phyloP scores from a whole-genome alignment of 2,329 filamentous ascomycete species.

The Zasmidium cellare region DNA sequence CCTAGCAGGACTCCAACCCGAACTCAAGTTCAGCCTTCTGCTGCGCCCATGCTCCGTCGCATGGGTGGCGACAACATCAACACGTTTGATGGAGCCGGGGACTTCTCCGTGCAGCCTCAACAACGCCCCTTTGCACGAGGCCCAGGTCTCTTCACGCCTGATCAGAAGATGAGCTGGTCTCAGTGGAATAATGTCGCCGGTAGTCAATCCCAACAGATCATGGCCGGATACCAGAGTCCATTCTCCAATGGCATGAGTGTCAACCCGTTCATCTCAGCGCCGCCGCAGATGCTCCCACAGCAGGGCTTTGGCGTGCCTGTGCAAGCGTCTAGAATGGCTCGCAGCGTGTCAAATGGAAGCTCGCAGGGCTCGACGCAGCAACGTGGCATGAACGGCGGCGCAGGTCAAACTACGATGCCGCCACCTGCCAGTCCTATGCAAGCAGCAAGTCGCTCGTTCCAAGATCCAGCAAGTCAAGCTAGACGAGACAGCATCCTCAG shows the following conservation, averaged over 20 bases:
- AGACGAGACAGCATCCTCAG: not conserved
- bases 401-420: not conserved
- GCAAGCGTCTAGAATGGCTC: not conserved
- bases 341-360: not conserved
- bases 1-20: no score
- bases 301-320: not conserved
- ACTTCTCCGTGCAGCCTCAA: not conserved
- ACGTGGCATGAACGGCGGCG: no score
- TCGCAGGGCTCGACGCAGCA: no score
- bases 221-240: no score
- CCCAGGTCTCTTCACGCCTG: not conserved
- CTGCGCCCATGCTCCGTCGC: not conserved
- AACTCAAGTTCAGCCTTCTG: not conserved
- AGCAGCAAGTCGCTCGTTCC: not conserved
- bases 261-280: no score
- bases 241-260: no score
- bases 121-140: not conserved
- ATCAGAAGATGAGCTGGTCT: not conserved
- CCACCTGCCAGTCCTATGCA: not conserved
- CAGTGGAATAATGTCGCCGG: not conserved
- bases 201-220: not conserved
- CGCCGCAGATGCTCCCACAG: no score
- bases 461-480: not conserved
- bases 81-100: not conserved
- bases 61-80: not conserved